Base-by-base conservation (phyloP, 2,329 filamentous ascomycete species). In the Tolypocladium inflatum region DNA sequence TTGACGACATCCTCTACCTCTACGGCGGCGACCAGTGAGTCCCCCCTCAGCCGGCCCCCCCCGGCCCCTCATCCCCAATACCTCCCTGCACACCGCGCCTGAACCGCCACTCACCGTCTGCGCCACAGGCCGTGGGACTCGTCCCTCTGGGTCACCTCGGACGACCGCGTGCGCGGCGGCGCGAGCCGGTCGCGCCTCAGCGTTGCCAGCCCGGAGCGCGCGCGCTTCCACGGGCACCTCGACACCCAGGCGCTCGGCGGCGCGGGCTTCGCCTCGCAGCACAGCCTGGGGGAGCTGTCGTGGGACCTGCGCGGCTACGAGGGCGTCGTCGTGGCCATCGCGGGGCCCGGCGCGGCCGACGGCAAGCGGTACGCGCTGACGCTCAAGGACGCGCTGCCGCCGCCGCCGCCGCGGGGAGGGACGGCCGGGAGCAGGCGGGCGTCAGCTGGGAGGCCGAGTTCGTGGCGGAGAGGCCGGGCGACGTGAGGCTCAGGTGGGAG, bases 251-350 rank as follows among this genome's bases (percentile, higher is more conserved):
- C 88, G 0, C 82, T 94, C 0, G 89, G 89, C 33, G 89, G 89
- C 37, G 90, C 90, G 1, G 90, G 90, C 6, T 94, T 95, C 68
- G 90, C 90, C 11, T 90, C 86, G 5, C 90, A 93, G 69, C 82
- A 87, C 53, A 91, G 87, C 5, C 79, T 77, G 43, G 82, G 84
- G 9, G 73, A 80, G 43, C 72, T 78, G 17, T 73, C 73, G 30
- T 88, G 87, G 80, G 81, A 94, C 65, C 72, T 94, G 9, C 80
- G 80, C 1, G 67, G 64, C 13, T 88, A 85, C 64, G 78, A 83
- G 52, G 88, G 88, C 3, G 72, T 91, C 30, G 70, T 78, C 62
- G 63, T 91, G 5, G 67, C 76, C 43, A 67, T 89, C 23, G 64
- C 59, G 23, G 60, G 58, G 15, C 58, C 58, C 7, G 58, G 39